Evolutionary conservation across 1,284 basidiomycete species (phyloP), one percentile per base, ranked within the genome.

Genomic region (Salmacisia buchloeana): DNA sequence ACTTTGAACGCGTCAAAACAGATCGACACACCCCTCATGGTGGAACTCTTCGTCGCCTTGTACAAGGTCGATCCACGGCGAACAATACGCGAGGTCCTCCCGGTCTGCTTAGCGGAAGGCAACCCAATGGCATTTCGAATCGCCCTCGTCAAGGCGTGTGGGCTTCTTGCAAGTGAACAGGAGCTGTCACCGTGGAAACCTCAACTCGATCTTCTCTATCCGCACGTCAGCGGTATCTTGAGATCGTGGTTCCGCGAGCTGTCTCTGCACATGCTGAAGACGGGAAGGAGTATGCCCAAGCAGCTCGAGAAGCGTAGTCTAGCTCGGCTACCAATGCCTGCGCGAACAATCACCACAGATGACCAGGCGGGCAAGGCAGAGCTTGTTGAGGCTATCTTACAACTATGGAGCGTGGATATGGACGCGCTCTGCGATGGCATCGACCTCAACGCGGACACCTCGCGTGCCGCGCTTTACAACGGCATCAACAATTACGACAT

Each of bases 61-160:
- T 79, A 69, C 65, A 71, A 71, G 15, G 67, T 79, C n/a, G 76
- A 78, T 56, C 73, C 75, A 2, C 60, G 70, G 21, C 68, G 64
- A 43, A 69, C 69, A 23, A 63, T 74, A 21, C 63, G 65, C 36
- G 69, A 72, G 39, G 61, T 76, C 18, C 67, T 74, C 6, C 73
- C 73, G 13, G 35, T 69, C 43, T 77, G 72, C 62, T 66, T 71
- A 64, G 57, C 67, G 25, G 68, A 71, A 2, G 61, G 63, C 13
- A 72, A 68, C 52, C 71, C 75, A 0, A 61, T 67, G 12, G 61
- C 69, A 39, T 75, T 73, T 66, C 72, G 73, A 45, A 68, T 72
- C 12, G 72, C 64, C 23, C 65, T 77, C 29, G 69, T 75, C 58
- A 70, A 70, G 54, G 70, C 71, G 0, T 70, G 69, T 43, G 63